Evolutionary conservation across 2,329 filamentous ascomycete genomes (phyloP), one percentile per base, ranked within the genome.

Genomic region (Exophiala spinifera): DNA sequence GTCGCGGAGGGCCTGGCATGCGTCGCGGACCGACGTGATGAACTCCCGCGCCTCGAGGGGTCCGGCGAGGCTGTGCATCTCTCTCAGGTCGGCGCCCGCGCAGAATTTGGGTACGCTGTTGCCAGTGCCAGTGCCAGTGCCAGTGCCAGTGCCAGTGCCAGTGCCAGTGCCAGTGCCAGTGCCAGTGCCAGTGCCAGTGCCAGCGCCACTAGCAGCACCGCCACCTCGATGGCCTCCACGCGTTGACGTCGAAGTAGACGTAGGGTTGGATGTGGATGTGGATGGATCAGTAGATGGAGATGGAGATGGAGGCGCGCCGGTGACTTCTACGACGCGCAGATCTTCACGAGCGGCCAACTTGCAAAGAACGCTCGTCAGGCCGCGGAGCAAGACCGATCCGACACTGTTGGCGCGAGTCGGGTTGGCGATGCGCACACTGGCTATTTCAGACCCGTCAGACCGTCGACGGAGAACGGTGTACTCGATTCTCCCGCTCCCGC

Each of bases 31-130:
- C 11, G 55, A 58, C 5, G 57, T 62, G 50, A 74, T 75, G 64
- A 74, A 74, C 1, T 37, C 43, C 10, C 65, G 54, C 1, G 73
- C 72, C 8, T 69, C 62, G 23, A 17, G 19, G n/a, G 21, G 39
- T 14, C 39, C n/a, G 14, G 21, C 1, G 1, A 34, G 14, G 8
- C 15, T 11, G 3, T 17, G 14, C 21, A 25, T 50, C 8, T 51
- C 48, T 10, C 25, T 15, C 8, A 53, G n/a, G 17, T 46, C 39
- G 34, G 46, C 46, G 21, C 51, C 51, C 4, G 45, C 46, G 20
- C 51, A 53, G n/a, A 53, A 53, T 11, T 21, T 25, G 21, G 42
- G 42, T 11, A 25, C 23, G 14, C 8, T n/a, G 19, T 13, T 7
- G 14, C 14, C n/a, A 21, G 7, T 4, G 40, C 4, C 21, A 21